Percentiles rank a stretch among this genome's conserved stretches.
Evolutionary conservation across 1,139 yeast genomes (phyloP).

Genomic region (Debaryomycetaceae sp.): DNA sequence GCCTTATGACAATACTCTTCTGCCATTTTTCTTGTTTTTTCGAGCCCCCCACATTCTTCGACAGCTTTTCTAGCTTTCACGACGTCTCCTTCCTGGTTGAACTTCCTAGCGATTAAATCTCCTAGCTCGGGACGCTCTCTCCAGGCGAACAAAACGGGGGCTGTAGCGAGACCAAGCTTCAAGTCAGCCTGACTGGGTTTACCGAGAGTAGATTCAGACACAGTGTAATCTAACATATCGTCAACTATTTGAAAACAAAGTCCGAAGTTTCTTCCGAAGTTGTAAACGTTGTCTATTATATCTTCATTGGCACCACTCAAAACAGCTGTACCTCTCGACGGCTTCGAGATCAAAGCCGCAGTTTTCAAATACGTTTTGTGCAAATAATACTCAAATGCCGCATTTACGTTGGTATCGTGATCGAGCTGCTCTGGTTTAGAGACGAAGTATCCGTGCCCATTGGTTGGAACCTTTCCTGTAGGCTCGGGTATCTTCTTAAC

Average conservation of each 20-base stretch:
- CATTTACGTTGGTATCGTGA: conserved; percentile 69
- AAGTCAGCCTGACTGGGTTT: conserved; percentile 96
- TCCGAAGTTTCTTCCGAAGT: conserved; percentile 90
- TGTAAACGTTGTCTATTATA: conserved; percentile 79
- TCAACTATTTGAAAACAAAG: conserved; percentile 95
- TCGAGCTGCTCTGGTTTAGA: conserved; percentile 39
- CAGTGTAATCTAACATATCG: conserved; percentile 92
- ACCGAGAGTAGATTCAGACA: conserved; percentile 77
- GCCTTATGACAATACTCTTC: conserved; percentile 75
- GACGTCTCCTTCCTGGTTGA: conserved; percentile 77
- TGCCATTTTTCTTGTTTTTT: conserved; percentile 74
- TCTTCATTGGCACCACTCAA: conserved; percentile 77
- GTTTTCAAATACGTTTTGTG: conserved; percentile 96
- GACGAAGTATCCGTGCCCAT: conserved; percentile 60
- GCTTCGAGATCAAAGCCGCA: conserved; percentile 92
- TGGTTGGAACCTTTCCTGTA: conserved; percentile 61
- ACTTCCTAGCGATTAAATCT: conserved; percentile 77
- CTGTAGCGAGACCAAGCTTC: conserved; percentile 92
- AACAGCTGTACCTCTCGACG: conserved; percentile 90
- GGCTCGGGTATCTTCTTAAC: conserved; percentile 53
- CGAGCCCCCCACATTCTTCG: conserved; percentile 66
- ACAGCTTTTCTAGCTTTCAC: conserved; percentile 77
- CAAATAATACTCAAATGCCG: conserved; percentile 89
- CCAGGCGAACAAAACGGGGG: conserved; percentile 96
- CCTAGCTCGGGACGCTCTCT: conserved; percentile 81